These are phyloP conservation scores for Cercophora samala DNA, from an alignment of 495 filamentous ascomycete species.

Conservation along the genomic window DNA sequence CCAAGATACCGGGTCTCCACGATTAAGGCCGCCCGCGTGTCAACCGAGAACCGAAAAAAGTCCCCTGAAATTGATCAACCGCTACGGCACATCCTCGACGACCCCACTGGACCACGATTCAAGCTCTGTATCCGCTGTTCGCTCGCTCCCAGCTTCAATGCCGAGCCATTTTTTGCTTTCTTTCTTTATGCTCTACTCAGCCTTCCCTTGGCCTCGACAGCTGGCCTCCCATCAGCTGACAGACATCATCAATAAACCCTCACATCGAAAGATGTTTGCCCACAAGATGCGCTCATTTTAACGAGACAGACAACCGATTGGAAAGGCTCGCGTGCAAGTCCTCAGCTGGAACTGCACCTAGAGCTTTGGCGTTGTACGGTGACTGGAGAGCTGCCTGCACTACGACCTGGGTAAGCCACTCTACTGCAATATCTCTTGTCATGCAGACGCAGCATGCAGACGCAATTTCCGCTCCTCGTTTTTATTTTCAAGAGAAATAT, in stretches of 20 bases:
- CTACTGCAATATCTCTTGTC: background rate
- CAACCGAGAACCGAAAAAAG: too few species aligned
- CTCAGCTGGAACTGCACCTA: background rate
- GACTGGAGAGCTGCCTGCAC: background rate
- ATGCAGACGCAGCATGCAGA: background rate
- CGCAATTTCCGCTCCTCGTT: background rate
- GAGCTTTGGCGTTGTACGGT: background rate
- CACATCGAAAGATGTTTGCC: background rate
- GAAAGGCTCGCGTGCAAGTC: background rate
- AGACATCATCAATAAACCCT: background rate
- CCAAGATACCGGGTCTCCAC: background rate
- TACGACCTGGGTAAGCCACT: too few species aligned
- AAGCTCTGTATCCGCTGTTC: too few species aligned
- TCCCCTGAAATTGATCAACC: background rate
- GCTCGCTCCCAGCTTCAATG: background rate
- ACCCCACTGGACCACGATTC: background rate
- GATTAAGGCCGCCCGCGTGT: background rate
- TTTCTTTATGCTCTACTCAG: background rate
- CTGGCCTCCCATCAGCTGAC: background rate
- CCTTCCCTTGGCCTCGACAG: too few species aligned
- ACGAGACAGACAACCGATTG: background rate
- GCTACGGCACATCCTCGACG: background rate
- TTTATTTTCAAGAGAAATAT: background rate
- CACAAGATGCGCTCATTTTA: background rate
- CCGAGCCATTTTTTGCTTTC: conserved; percentile 1